Evolutionary conservation across 345 rosid species (phyloP).

Genomic region (Cardamine resedifolia): DNA sequence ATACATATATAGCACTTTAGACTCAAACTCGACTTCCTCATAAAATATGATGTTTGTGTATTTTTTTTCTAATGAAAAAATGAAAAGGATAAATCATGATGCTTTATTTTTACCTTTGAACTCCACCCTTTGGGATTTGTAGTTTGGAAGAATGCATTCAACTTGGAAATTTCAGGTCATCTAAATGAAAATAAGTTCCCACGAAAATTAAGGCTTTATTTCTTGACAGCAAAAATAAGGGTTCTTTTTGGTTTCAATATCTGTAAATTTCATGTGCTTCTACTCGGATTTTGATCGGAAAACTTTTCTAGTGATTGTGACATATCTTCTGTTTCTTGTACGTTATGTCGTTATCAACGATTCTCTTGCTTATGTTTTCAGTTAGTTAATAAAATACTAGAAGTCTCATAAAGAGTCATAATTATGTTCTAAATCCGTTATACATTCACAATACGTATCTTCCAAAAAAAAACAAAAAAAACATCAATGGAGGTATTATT

Average conservation of each 20-base stretch:
- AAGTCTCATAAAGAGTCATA: conserved; percentile 25
- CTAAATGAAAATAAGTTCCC: background rate
- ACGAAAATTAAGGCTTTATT: background rate
- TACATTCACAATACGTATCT: conserved; percentile 28
- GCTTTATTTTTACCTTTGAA: background rate
- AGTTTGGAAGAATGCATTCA: background rate
- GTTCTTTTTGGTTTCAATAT: background rate
- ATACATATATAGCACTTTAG: background rate
- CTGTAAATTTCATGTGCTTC: conserved; percentile 11
- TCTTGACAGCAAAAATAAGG: background rate
- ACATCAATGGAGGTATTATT: background rate
- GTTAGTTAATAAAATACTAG: conserved; percentile 23
- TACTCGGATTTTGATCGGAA: conserved; percentile 24
- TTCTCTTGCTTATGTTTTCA: conserved; percentile 31
- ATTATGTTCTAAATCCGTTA: conserved; percentile 25
- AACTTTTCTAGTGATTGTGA: conserved; percentile 22
- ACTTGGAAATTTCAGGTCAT: background rate
- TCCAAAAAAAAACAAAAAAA: conserved; percentile 3
- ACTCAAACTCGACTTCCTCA: background rate
- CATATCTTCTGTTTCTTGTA: conserved; percentile 33
- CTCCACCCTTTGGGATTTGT: conserved; percentile 9
- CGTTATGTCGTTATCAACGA: conserved; percentile 34
- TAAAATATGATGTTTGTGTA: background rate
- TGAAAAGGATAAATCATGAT: background rate
- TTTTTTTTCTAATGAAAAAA: background rate